phyloP scores from a whole-genome alignment of 2,329 filamentous ascomycete species.

The Diaporthe sp. region DNA sequence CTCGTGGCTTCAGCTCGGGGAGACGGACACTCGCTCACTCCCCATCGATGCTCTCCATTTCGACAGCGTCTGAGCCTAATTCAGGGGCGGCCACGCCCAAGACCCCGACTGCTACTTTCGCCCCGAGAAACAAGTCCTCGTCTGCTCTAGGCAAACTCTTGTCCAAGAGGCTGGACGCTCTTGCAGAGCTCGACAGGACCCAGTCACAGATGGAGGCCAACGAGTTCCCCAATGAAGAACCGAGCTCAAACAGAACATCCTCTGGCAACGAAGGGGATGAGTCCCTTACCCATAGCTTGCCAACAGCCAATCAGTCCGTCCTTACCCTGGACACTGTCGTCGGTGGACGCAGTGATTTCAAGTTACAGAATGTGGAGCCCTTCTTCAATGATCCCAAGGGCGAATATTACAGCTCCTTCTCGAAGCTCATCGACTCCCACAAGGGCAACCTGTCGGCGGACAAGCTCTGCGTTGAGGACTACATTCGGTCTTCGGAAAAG shows the following conservation, averaged over 20 bases:
- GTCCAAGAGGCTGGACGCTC: constrained; percentile 28
- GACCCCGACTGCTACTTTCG: not conserved
- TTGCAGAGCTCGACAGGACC: constrained; percentile 36
- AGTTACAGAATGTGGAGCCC: constrained; percentile 76
- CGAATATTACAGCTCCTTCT: constrained; percentile 71
- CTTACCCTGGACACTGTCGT: constrained; percentile 71
- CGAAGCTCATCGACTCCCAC: constrained; percentile 68
- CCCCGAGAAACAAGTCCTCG: constrained; percentile 10
- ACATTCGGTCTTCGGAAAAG: constrained; percentile 75
- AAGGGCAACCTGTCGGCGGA: constrained; percentile 69
- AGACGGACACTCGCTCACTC: not conserved
- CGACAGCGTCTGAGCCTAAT: constrained; percentile 21
- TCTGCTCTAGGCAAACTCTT: constrained; percentile 34
- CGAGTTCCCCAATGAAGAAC: constrained; percentile 46
- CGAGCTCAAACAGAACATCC: constrained; percentile 36
- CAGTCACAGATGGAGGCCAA: constrained; percentile 42
- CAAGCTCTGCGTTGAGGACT: constrained; percentile 75
- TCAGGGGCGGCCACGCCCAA: constrained; percentile 29
- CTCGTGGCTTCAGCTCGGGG: constrained; percentile 22
- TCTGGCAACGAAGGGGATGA: constrained; percentile 33
- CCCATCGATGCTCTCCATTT: constrained; percentile 13
- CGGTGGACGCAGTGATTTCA: constrained; percentile 72
- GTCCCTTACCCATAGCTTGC: constrained; percentile 2
- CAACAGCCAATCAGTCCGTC: constrained; percentile 42
- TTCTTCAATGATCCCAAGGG: constrained; percentile 77